phyloP scores from a whole-genome alignment of 75 land plant genomes.

The Sequoia sempervirens region DNA sequence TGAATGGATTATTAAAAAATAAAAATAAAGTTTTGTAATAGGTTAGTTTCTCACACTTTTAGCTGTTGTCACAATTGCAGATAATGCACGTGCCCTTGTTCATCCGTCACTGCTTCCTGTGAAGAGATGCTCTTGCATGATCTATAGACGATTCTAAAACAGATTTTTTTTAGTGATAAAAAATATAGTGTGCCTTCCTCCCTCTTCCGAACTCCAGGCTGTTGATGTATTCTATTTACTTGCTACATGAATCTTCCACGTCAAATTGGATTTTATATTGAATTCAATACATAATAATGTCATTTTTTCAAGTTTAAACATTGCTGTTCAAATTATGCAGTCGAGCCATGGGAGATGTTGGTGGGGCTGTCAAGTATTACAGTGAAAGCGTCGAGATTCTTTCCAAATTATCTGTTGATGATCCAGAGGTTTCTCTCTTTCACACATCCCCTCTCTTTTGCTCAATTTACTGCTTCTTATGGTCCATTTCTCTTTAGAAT shows the following conservation, averaged over 20 bases:
- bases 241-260: neutral
- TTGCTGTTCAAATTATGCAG: conserved; percentile 35
- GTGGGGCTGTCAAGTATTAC: conserved; percentile 59
- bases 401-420: conserved; percentile 46
- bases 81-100: no score
- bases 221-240: neutral
- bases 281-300: neutral
- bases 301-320: neutral
- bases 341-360: conserved; percentile 64
- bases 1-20: neutral
- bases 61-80: neutral
- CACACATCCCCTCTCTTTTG: neutral
- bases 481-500: neutral
- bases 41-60: neutral
- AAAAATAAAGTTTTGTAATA: neutral
- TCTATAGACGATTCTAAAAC: no score
- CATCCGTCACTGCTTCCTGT: no score
- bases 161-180: no score
- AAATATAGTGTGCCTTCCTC: no score
- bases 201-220: no score
- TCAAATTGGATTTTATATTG: neutral
- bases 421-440: conserved; percentile 59
- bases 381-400: conserved; percentile 81
- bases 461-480: neutral
- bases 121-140: no score